Percentiles rank a stretch among this genome's conserved stretches.
phyloP scores from a whole-genome alignment of 352 stramenopile species.

The Pilasporangium apinafurcum region DNA sequence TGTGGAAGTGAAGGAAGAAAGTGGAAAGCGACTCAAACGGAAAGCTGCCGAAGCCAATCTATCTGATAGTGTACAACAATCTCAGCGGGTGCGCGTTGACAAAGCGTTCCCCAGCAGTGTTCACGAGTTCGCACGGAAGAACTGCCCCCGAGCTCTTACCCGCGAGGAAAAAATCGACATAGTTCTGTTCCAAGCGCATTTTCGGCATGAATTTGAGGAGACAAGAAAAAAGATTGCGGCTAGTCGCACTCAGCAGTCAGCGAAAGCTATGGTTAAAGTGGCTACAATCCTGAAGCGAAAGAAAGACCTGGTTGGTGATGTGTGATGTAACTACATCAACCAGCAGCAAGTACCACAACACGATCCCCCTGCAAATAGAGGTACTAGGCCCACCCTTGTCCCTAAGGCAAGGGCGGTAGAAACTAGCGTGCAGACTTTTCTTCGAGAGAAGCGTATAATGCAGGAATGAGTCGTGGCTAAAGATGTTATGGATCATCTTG shows the following conservation, averaged over 20 bases:
- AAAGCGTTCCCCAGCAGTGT: too few relatives aligned
- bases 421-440: neutral
- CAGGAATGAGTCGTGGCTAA: neutral
- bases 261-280: too few relatives aligned
- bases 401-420: neutral
- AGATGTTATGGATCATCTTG: constrained; percentile 1
- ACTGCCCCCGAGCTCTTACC: too few relatives aligned
- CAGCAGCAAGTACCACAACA: neutral
- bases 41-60: too few relatives aligned
- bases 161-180: constrained; percentile 8
- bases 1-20: too few relatives aligned
- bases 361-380: neutral
- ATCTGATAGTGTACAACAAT: too few relatives aligned
- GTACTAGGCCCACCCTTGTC: neutral
- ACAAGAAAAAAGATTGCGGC: too few relatives aligned
- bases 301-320: neutral
- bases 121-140: too few relatives aligned
- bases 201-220: neutral
- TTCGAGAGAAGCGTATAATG: neutral
- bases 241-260: neutral
- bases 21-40: too few relatives aligned
- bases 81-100: too few relatives aligned
- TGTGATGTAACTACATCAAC: constrained; percentile 2
- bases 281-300: constrained; percentile 3
- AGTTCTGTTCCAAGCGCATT: constrained; percentile 5